Base-by-base conservation (phyloP, 1,139 yeast genomes). In the Lodderomyces orthopsilosis region DNA sequence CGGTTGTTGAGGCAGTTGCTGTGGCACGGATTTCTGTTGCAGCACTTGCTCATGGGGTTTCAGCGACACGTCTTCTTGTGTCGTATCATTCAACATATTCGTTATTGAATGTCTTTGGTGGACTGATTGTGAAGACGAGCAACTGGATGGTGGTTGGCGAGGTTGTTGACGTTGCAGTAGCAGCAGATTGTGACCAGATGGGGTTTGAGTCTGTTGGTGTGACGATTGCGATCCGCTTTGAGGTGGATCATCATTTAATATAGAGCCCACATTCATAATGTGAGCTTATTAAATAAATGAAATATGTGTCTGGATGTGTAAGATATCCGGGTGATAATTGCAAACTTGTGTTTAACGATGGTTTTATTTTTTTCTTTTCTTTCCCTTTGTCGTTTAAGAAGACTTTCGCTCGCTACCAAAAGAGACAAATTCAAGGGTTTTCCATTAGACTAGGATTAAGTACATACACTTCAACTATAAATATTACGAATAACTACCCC, bases 261-360 rank as follows among this genome's bases (percentile, higher is more conserved):
- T 71, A 9, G 77, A 71, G 17, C 77, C 77, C 33, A 73, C 77
- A 55, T 73, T 73, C 78, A 73, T 73, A n/a, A n/a, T 38, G 19
- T 3, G 12, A 8, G 34, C 15, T 5, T 14, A 5, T 30, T 13
- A 5, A 27, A 6, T 12, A 27, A 13, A n/a, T 4, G 32, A 13
- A 7, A 26, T 6, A 8, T 26, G n/a, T 7, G 13, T 26, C n/a
- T n/a, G n/a, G n/a, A n/a, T n/a, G n/a, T n/a, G n/a, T n/a, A n/a
- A n/a, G n/a, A n/a, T n/a, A n/a, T n/a, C n/a, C n/a, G n/a, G n/a
- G n/a, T n/a, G n/a, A n/a, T n/a, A n/a, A n/a, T n/a, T n/a, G n/a
- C n/a, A n/a, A n/a, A n/a, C n/a, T n/a, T n/a, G n/a, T 24, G 27
- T 7, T 24, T 24, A 8, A 21, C 23, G 5, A 6, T 21, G 8